These are phyloP conservation scores for Salix koriyanagi DNA, from an alignment of 345 rosid genomes.

Conservation along the genomic window DNA sequence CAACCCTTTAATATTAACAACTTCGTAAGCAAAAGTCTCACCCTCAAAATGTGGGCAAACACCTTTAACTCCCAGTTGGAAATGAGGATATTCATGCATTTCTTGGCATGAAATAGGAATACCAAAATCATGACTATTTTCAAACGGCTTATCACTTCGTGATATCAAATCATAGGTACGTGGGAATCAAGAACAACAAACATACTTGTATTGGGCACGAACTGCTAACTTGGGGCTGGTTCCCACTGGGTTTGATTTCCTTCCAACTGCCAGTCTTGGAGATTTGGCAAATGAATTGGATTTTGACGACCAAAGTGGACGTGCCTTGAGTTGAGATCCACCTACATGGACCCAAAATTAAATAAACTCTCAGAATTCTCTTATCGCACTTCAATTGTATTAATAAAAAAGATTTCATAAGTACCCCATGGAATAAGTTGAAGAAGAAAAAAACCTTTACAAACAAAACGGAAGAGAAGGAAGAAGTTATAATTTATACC, in stretches of 20 bases:
- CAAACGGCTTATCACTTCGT: background rate
- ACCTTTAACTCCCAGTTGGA: background rate
- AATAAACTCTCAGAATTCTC: background rate
- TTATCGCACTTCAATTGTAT: background rate
- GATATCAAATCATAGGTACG: background rate
- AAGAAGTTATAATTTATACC: constrained; percentile 5
- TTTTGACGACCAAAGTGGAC: constrained; percentile 37
- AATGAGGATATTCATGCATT: background rate
- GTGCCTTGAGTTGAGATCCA: constrained; percentile 37
- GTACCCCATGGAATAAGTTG: background rate
- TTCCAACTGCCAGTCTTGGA: constrained; percentile 34
- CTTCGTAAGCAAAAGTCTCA: background rate
- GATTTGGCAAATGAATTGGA: constrained; percentile 37
- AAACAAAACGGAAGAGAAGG: background rate
- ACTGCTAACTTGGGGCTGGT: constrained; percentile 38
- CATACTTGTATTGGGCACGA: constrained; percentile 58
- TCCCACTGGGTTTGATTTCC: constrained; percentile 31
- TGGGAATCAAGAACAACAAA: background rate
- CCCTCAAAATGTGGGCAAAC: background rate
- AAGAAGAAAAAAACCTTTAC: background rate
- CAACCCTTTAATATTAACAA: background rate
- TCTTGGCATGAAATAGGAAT: background rate
- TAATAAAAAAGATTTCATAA: background rate
- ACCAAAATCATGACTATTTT: too few species aligned
- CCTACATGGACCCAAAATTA: constrained; percentile 25